Percentiles rank a stretch among this genome's conserved stretches.
These are phyloP conservation scores for Neurospora sublineolata DNA, from an alignment of 495 filamentous ascomycete genomes.

Conservation along the genomic window DNA sequence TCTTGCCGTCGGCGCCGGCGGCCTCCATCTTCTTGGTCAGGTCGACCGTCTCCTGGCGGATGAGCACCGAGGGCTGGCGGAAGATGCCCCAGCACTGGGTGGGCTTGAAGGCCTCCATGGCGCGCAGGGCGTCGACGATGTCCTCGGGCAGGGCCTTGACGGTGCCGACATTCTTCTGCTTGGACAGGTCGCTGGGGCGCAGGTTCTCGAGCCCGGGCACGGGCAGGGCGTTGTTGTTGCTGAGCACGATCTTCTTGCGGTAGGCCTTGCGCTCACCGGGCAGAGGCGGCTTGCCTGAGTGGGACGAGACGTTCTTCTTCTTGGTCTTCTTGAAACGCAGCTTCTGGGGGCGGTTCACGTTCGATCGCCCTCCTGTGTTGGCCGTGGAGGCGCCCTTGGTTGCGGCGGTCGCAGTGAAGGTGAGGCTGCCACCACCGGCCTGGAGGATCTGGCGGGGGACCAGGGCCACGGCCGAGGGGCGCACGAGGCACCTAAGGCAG, in stretches of 20 bases:
- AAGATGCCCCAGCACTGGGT: constrained; percentile 84
- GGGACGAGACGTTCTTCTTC: constrained; percentile 36
- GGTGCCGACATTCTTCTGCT: constrained; percentile 44
- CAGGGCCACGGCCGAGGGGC: constrained; percentile 35
- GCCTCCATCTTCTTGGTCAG: constrained; percentile 48
- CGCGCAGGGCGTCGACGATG: constrained; percentile 67
- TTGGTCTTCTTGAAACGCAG: constrained; percentile 38
- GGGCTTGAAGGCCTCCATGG: constrained; percentile 79
- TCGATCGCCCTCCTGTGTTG: constrained; percentile 12
- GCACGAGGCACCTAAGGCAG: constrained; percentile 57
- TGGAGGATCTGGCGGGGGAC: not conserved
- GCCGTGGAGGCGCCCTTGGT: constrained; percentile 1
- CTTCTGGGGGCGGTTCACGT: constrained; percentile 24
- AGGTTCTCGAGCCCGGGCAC: constrained; percentile 55
- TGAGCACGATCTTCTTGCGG: constrained; percentile 79
- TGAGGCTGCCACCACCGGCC: not conserved
- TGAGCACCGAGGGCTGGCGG: constrained; percentile 59
- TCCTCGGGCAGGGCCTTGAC: constrained; percentile 59
- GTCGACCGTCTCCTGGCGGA: constrained; percentile 64
- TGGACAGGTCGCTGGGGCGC: constrained; percentile 40
- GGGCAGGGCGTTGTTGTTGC: constrained; percentile 82
- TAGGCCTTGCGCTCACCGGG: constrained; percentile 76
- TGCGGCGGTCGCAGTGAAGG: not conserved
- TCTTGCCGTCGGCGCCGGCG: constrained; percentile 43
- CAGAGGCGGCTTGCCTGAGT: constrained; percentile 39